phyloP scores from a whole-genome alignment of 2,329 filamentous ascomycete species.

The Fusarium heterosporum region DNA sequence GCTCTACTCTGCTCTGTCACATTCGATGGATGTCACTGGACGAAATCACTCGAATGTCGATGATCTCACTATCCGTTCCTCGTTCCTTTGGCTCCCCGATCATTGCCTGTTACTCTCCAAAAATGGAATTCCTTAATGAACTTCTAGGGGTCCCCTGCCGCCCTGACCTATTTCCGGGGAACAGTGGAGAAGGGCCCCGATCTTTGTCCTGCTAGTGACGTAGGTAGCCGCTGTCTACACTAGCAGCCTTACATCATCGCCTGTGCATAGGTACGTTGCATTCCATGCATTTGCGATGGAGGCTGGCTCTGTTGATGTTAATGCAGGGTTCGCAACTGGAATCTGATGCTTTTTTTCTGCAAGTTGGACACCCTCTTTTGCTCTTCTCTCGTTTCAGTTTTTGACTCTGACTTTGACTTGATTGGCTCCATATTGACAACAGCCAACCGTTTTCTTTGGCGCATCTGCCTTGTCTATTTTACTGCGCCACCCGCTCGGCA shows the following conservation, averaged over 20 bases:
- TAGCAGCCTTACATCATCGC: conserved; percentile 42
- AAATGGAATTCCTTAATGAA: conserved; percentile 6
- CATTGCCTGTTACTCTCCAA: not conserved
- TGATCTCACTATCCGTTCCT: conserved; percentile 21
- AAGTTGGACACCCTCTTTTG: conserved; percentile 1
- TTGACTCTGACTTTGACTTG: not conserved
- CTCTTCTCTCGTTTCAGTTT: conserved; percentile 1
- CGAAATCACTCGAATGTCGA: conserved; percentile 7
- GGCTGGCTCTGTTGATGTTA: conserved; percentile 24
- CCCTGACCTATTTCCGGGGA: conserved; percentile 26
- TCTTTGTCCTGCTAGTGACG: conserved; percentile 35
- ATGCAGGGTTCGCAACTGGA: conserved; percentile 13
- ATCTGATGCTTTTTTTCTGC: conserved; percentile 2
- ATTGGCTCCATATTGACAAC: conserved; percentile 1
- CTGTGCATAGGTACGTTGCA: conserved; percentile 1
- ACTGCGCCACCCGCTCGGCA: conserved; percentile 42
- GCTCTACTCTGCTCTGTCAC: not conserved
- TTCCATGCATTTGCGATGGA: not conserved
- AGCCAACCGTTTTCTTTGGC: conserved; percentile 6
- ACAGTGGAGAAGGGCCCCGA: conserved; percentile 20
- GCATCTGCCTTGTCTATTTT: conserved; percentile 14
- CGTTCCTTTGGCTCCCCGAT: not conserved
- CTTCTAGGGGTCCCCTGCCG: conserved; percentile 6
- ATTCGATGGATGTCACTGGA: conserved; percentile 4
- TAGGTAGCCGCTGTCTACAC: conserved; percentile 35